A percentile compares a stretch with the other conserved stretches of the same genome.
Conservation (phyloP, 2,329 filamentous ascomycete genomes). For the Karstenula rhodostoma region DNA sequence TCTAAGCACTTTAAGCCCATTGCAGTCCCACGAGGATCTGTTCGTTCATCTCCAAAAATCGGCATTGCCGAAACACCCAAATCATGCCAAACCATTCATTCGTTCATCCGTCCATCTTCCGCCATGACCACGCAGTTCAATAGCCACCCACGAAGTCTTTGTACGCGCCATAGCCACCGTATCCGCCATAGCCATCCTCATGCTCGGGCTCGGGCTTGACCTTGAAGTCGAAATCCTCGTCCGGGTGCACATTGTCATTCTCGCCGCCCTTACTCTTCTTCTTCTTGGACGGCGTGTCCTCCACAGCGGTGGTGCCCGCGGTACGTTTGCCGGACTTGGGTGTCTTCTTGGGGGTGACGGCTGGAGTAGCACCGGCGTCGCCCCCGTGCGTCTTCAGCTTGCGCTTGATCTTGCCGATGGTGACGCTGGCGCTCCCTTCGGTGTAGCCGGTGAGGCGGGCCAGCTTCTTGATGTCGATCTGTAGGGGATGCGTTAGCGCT, state of each 20-base stretch:
- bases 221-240: conserved; percentile 18
- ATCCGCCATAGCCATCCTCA: background rate
- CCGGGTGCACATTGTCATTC: too few relatives aligned
- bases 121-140: too few relatives aligned
- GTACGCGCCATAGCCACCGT: background rate
- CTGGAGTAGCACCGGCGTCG: background rate
- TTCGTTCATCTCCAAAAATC: too few relatives aligned
- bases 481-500: background rate
- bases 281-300: conserved; percentile 27
- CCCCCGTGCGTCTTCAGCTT: conserved; percentile 37
- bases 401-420: conserved; percentile 41
- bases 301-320: conserved; percentile 5
- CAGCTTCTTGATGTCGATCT: conserved; percentile 27
- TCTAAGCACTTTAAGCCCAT: too few relatives aligned
- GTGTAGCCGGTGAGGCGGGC: conserved; percentile 37
- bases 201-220: conserved; percentile 33
- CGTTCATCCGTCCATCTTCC: too few relatives aligned
- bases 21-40: too few relatives aligned
- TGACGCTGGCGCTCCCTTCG: conserved; percentile 33
- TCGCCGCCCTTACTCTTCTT: conserved; percentile 14
- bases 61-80: too few relatives aligned
- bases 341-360: conserved; percentile 32
- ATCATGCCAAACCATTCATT: too few relatives aligned
- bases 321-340: conserved; percentile 28
- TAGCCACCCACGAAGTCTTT: too few relatives aligned